A percentile compares a stretch with the other conserved stretches of the same genome.
These are phyloP conservation scores for Pichia ethanolica DNA, from an alignment of 805 yeast species.

Conservation along the genomic window DNA sequence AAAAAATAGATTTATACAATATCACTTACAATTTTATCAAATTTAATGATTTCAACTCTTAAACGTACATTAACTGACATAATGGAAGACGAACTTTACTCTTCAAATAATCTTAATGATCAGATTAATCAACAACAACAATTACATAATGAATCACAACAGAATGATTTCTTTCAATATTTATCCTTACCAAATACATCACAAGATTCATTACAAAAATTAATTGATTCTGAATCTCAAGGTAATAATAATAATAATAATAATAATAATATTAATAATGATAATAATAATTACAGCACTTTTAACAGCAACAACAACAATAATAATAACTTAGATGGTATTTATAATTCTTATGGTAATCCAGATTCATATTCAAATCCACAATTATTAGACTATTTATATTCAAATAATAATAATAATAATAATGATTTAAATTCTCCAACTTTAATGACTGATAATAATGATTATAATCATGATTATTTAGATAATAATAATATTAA, in stretches of 20 bases:
- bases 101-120: slow-evolving; percentile 9
- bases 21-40: no score
- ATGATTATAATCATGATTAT: no score
- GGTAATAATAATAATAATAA: neutral
- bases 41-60: slow-evolving; percentile 22
- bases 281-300: no score
- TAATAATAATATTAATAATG: neutral
- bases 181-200: slow-evolving; percentile 20
- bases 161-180: slow-evolving; percentile 18
- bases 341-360: slow-evolving; percentile 24
- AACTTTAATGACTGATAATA: neutral
- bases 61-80: slow-evolving; percentile 27
- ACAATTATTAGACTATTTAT: slow-evolving; percentile 22
- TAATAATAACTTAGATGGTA: slow-evolving; percentile 11
- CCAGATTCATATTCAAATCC: slow-evolving; percentile 22
- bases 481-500: no score
- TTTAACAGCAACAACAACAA: no score
- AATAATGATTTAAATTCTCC: neutral
- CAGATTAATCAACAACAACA: slow-evolving; percentile 8
- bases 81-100: slow-evolving; percentile 26
- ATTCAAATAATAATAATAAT: neutral
- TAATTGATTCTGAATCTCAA: neutral
- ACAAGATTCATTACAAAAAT: slow-evolving; percentile 19
- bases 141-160: slow-evolving; percentile 1
- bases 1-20: no score